These are phyloP conservation scores for Diversispora eburnea DNA, from an alignment of 192 early-diverging fungal genomes.

Conservation along the genomic window DNA sequence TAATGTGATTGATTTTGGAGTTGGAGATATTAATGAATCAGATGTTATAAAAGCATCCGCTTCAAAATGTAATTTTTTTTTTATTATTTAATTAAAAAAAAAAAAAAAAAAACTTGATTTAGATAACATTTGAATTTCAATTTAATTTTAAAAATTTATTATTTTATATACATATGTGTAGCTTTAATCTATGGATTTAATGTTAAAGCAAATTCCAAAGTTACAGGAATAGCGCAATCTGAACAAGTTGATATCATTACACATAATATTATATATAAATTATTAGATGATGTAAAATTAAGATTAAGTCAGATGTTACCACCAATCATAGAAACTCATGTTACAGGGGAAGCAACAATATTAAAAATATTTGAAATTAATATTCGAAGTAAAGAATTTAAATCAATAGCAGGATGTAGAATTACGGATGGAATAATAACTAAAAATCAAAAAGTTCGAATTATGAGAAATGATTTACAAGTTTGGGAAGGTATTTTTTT, in stretches of 20 bases:
- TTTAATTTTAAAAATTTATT: too few relatives aligned
- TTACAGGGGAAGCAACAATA: constrained; percentile 86
- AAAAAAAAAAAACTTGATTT: too few relatives aligned
- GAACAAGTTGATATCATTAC: constrained; percentile 62
- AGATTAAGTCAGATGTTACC: constrained; percentile 71
- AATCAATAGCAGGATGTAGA: constrained; percentile 81
- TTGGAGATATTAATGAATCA: constrained; percentile 82
- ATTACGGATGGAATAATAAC: constrained; percentile 70
- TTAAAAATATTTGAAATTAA: constrained; percentile 82
- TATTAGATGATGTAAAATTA: constrained; percentile 88
- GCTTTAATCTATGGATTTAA: constrained; percentile 79
- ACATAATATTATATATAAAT: constrained; percentile 86
- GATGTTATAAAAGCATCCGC: constrained; percentile 76
- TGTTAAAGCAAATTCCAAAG: constrained; percentile 77
- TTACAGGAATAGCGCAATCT: constrained; percentile 54
- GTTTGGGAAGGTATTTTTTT: constrained; percentile 68
- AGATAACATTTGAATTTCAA: too few relatives aligned
- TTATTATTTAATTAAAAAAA: too few relatives aligned
- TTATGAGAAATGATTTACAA: constrained; percentile 63
- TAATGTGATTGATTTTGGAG: constrained; percentile 72
- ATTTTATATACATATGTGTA: too few relatives aligned
- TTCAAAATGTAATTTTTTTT: constrained; percentile 5
- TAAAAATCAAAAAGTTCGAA: constrained; percentile 56
- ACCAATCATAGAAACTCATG: constrained; percentile 69
- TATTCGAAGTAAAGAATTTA: constrained; percentile 65